These are phyloP conservation scores for Venturia effusa DNA, from an alignment of 2,329 filamentous ascomycete species.

Conservation along the genomic window DNA sequence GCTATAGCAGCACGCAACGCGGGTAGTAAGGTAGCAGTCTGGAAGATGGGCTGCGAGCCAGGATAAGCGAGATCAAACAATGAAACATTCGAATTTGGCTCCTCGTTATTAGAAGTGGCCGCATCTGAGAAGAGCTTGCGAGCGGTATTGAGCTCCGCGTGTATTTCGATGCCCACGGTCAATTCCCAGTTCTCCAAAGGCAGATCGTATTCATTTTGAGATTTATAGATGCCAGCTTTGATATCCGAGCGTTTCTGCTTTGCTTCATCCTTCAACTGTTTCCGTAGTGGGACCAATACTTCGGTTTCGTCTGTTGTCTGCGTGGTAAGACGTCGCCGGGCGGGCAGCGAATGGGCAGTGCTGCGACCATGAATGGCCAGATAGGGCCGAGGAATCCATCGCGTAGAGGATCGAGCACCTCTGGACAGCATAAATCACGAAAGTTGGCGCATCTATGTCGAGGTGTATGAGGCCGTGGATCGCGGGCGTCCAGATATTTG, in stretches of 20 bases:
- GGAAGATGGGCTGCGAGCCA: conserved; percentile 77
- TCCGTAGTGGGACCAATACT: conserved; percentile 21
- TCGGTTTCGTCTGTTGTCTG: not conserved
- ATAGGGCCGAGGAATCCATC: not conserved
- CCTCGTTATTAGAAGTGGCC: conserved; percentile 23
- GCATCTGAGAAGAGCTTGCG: conserved; percentile 77
- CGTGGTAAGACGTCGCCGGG: not conserved
- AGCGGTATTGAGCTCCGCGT: conserved; percentile 85
- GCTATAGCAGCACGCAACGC: conserved; percentile 84
- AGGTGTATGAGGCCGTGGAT: not conserved
- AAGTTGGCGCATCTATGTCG: not conserved
- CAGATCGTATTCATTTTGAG: conserved; percentile 14
- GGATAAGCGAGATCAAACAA: conserved; percentile 84
- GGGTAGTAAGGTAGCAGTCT: conserved; percentile 71
- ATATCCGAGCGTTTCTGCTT: conserved; percentile 20
- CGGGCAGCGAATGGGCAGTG: not conserved
- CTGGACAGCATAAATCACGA: conserved; percentile 5
- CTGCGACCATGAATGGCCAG: not conserved
- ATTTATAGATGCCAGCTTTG: conserved; percentile 6
- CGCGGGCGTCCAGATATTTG: not conserved
- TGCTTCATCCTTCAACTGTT: conserved; percentile 31
- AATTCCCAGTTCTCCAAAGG: conserved; percentile 64
- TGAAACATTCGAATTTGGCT: conserved; percentile 76
- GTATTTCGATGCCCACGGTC: conserved; percentile 93
- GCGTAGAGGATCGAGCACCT: not conserved